Evolutionary conservation across 805 yeast genomes (phyloP), one percentile per base, ranked within the genome.

Genomic region (Kluyveromyces lactis): DNA sequence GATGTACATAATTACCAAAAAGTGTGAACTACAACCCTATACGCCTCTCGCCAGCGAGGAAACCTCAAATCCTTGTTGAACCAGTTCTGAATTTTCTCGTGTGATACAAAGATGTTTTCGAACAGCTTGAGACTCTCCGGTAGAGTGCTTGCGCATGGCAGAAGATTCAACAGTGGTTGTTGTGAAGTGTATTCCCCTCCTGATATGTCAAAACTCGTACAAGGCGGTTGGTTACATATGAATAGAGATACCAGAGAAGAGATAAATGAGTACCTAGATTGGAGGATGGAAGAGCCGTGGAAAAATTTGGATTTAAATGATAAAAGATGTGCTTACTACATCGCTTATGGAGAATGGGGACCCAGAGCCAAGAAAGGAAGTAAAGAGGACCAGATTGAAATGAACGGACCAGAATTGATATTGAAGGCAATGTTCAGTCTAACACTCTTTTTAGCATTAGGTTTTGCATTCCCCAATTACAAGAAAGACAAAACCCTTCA

Each of bases 341-440:
- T 66, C 12, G 58, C 62, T 8, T 67, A 48, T 36, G 71, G 71
- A 1, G 46, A 50, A 10, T 63, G 64, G 62, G 71, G 71, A 1
- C 67, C 67, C 9, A 46, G 68, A 17, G 42, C 52, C n/a, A 30
- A 44, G 38, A 39, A 27, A 16, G 43, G 41, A 12, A 40, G 42
- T 16, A 40, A 38, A 33, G 46, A 31, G 13, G 39, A 39, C 6
- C 43, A 40, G 23, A 18, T 36, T 26, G 39, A 40, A 30, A 28
- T 42, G 41, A 38, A 40, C 28, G 37, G 39, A 18, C 31, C 42
- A 18, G 42, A 48, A 36, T 16, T 55, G 7, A 35, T 52, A 7
- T 43, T 51, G 38, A 47, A 54, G 35, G 46, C 44, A 9, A 41
- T 54, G 11, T 58, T 52, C 43, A 55, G 50, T 31, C 30, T 44